Evolutionary conservation across 2,329 filamentous ascomycete species (phyloP).

Genomic region (Fusarium foetens): DNA sequence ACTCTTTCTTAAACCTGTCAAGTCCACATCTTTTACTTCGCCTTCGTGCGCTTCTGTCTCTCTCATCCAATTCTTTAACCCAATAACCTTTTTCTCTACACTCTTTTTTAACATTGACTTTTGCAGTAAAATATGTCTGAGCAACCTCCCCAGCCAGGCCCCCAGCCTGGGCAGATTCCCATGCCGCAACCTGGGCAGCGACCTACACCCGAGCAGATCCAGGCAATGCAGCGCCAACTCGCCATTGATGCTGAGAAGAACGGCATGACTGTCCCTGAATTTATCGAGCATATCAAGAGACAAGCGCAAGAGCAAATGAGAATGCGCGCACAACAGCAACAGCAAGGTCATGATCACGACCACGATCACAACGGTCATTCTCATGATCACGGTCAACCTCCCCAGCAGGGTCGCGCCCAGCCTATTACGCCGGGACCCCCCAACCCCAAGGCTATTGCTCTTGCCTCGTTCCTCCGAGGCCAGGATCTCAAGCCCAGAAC

Average conservation of each 20-base stretch:
- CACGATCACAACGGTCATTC: constrained; percentile 11
- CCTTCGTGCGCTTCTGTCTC: constrained; percentile 21
- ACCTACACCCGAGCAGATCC: constrained; percentile 86
- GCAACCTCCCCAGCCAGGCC: constrained; percentile 44
- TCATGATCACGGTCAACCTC: constrained; percentile 41
- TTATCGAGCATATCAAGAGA: constrained; percentile 75
- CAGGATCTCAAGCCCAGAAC: constrained; percentile 91
- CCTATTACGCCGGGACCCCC: constrained; percentile 82
- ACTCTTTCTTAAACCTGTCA: constrained; percentile 31
- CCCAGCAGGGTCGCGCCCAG: constrained; percentile 62
- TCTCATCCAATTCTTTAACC: constrained; percentile 13
- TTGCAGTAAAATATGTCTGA: constrained; percentile 44
- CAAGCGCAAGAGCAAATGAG: constrained; percentile 63
- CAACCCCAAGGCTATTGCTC: constrained; percentile 86
- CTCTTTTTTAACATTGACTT: constrained; percentile 16
- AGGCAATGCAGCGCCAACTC: constrained; percentile 83
- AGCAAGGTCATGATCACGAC: constrained; percentile 48
- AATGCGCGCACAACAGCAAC: constrained; percentile 57
- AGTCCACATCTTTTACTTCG: constrained; percentile 25
- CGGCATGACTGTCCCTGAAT: constrained; percentile 86
- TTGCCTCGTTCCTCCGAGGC: constrained; percentile 85
- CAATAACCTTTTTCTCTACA: constrained; percentile 24
- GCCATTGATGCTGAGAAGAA: constrained; percentile 84
- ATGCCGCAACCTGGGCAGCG: constrained; percentile 55
- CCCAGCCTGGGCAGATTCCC: constrained; percentile 46